These are phyloP conservation scores for Cyclocybe aegerita DNA, from an alignment of 768 basidiomycete genomes.

Conservation along the genomic window DNA sequence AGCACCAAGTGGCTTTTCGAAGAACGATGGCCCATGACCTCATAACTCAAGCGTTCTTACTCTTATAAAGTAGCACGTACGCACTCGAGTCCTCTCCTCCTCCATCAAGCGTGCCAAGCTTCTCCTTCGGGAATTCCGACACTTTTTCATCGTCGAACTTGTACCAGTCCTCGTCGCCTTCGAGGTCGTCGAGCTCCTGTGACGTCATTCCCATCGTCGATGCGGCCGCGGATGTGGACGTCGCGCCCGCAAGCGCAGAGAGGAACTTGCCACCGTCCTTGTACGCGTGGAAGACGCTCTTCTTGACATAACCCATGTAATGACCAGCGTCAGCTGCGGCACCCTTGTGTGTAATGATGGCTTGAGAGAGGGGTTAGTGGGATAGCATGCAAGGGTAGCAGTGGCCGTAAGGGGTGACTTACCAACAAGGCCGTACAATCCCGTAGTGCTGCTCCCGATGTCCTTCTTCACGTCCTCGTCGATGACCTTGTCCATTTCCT, in stretches of 20 bases:
- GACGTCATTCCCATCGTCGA: slow-evolving; percentile 15
- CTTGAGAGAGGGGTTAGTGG: slow-evolving; percentile 35
- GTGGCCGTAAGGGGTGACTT: slow-evolving; percentile 28
- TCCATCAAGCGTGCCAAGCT: slow-evolving; percentile 81
- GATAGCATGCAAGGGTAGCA: not conserved
- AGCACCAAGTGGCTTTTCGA: no score
- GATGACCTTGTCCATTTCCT: slow-evolving; percentile 64
- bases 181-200: slow-evolving; percentile 38
- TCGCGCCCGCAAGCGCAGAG: not conserved
- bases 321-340: slow-evolving; percentile 93
- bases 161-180: slow-evolving; percentile 86
- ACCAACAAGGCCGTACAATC: slow-evolving; percentile 92
- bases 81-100: slow-evolving; percentile 91
- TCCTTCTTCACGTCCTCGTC: slow-evolving; percentile 64
- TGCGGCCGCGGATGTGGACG: not conserved
- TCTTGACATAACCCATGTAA: slow-evolving; percentile 91
- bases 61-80: slow-evolving; percentile 86
- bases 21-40: no score
- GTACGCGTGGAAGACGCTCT: slow-evolving; percentile 60
- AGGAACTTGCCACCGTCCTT: slow-evolving; percentile 18
- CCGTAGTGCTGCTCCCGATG: slow-evolving; percentile 72
- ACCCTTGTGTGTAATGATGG: slow-evolving; percentile 96
- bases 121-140: slow-evolving; percentile 81
- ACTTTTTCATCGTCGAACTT: slow-evolving; percentile 98
- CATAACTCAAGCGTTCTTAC: slow-evolving; percentile 34